Percentiles rank a stretch among this genome's conserved stretches.
phyloP scores from a whole-genome alignment of 2,329 filamentous ascomycete genomes.

The Penicillium palitans region DNA sequence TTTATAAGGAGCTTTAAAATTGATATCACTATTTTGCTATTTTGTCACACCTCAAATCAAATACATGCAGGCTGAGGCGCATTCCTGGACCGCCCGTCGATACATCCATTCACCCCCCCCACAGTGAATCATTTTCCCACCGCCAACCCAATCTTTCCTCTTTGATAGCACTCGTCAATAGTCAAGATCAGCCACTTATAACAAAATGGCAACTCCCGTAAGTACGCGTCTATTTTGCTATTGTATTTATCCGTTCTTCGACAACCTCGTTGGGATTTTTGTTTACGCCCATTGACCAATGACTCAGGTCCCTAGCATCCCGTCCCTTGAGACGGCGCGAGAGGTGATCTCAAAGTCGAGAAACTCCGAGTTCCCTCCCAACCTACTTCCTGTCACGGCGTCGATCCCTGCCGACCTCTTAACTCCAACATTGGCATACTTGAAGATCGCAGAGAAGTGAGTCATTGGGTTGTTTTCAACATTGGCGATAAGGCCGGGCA shows the following conservation, averaged over 20 bases:
- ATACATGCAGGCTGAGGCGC: background rate
- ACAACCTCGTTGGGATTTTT: background rate
- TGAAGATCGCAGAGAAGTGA: slow-evolving; percentile 79
- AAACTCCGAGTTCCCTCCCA: slow-evolving; percentile 61
- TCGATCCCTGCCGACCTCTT: slow-evolving; percentile 89
- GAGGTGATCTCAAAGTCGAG: slow-evolving; percentile 56
- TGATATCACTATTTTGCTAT: background rate
- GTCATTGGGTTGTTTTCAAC: slow-evolving; percentile 31
- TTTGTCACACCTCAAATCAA: background rate
- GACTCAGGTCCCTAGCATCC: slow-evolving; percentile 54
- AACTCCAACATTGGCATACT: slow-evolving; percentile 91
- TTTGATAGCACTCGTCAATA: background rate
- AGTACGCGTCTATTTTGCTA: slow-evolving; percentile 5
- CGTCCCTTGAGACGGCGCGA: slow-evolving; percentile 61
- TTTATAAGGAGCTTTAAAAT: background rate
- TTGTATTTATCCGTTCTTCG: background rate
- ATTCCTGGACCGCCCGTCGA: slow-evolving; percentile 1
- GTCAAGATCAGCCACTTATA: background rate
- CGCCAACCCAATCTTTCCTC: slow-evolving; percentile 19
- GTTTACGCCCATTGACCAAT: slow-evolving; percentile 16
- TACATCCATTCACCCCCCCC: slow-evolving; percentile 12
- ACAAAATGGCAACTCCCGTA: slow-evolving; percentile 33
- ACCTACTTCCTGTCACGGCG: slow-evolving; percentile 77
- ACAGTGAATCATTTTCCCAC: slow-evolving; percentile 28
- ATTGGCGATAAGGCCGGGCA: slow-evolving; percentile 5